Evolutionary conservation across 257 asterid species (phyloP).

Genomic region (Solanum gracilifrons): DNA sequence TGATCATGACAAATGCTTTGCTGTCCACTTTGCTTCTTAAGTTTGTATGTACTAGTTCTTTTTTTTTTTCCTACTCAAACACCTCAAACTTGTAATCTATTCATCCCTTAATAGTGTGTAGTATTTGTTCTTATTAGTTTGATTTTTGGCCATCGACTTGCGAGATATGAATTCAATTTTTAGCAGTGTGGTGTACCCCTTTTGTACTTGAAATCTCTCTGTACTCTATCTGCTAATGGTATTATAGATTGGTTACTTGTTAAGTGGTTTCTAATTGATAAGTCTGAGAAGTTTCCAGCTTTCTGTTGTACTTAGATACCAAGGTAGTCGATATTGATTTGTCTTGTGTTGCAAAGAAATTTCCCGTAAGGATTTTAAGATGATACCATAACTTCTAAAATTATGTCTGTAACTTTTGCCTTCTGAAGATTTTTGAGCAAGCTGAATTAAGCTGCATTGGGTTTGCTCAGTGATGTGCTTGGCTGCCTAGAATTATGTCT

Average conservation of each 20-base stretch:
- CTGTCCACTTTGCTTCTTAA: background rate
- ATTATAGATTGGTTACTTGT: background rate
- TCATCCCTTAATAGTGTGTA: background rate
- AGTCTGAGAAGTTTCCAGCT: background rate
- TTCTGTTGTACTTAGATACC: background rate
- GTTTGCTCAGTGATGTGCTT: background rate
- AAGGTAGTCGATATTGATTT: background rate
- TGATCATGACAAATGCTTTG: background rate
- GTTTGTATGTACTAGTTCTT: background rate
- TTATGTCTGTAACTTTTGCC: background rate
- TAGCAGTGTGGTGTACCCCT: background rate
- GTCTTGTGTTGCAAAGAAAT: background rate
- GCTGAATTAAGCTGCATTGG: background rate
- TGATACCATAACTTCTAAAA: background rate
- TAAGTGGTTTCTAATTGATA: background rate
- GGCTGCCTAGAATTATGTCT: background rate
- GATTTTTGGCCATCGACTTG: background rate
- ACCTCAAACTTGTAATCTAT: background rate
- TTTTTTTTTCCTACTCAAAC: background rate
- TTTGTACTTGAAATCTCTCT: background rate
- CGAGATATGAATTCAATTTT: background rate
- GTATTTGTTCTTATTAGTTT: background rate
- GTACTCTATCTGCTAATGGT: background rate
- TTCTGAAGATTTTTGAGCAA: background rate
- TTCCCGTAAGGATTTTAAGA: background rate